Base-by-base conservation (phyloP, 345 rosid species). In the Triadica sebifera region DNA sequence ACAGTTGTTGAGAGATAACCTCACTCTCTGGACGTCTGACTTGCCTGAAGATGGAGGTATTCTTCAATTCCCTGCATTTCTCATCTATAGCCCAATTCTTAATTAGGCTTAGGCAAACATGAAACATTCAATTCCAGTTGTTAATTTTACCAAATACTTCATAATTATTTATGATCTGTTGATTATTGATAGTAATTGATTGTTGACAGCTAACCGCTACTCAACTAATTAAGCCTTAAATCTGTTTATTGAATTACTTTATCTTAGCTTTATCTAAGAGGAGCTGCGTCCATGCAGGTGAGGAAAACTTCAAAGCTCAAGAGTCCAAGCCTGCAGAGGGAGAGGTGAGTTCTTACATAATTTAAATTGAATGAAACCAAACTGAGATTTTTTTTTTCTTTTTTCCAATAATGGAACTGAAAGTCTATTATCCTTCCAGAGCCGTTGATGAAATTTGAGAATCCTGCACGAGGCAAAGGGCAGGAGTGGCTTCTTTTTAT, bases 1-100 rank as follows among this genome's bases (percentile, higher is more conserved):
- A 97, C 99, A 95, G 89, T 93, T 95, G 71, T 83, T 95, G 55
- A 91, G 98, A 89, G 99, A 95, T 72, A 95, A 95, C 81, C 99
- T 95, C 83, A 93, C 99, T 34, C 93, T 95, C 63, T 95, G 98
- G 99, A 95, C 99, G 79, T 91, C 97, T 75, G 99, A 95, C 84
- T 90, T 95, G 85, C 99, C 99, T 75, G 98, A 95, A 84, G 98
- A 95, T 81, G 97, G 97, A 89, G 98, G 98, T 92, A 77, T 8
- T 29, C 34, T 29, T 29, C 34, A 29, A 29, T 1, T 29, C 34
- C 34, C 34, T 29, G 34, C 34, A 29, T 29, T 29, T 29, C 34
- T 2, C 34, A 29, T 2, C 34, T 29, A 2, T 29, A 29, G n/a
- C n/a, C n/a, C n/a, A n/a, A n/a, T n/a, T n/a, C n/a, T n/a, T n/a